These are phyloP conservation scores for Cladochytrium tenue DNA, from an alignment of 371 early-diverging fungal species.

Conservation along the genomic window DNA sequence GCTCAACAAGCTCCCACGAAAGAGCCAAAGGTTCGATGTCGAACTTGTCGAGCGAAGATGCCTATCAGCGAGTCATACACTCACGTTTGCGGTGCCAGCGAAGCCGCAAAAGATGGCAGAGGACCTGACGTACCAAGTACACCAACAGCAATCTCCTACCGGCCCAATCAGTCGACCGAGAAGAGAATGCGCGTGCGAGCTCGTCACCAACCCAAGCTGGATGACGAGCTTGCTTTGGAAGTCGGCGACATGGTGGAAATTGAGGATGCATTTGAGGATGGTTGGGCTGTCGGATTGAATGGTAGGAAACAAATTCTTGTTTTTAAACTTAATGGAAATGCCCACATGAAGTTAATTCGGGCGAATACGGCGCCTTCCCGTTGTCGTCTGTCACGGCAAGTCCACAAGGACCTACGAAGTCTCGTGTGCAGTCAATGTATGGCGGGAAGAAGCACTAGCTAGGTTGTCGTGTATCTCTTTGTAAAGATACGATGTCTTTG, in stretches of 20 bases:
- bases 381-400: neutral
- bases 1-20: neutral
- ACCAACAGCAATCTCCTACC: neutral
- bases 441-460: neutral
- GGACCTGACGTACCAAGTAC: neutral
- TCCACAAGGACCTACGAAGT: neutral
- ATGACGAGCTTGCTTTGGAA: conserved; percentile 14
- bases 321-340: neutral
- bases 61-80: conserved; percentile 1
- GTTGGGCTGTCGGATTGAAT: conserved; percentile 19
- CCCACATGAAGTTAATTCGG: neutral
- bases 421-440: conserved; percentile 17
- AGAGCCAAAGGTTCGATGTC: conserved; percentile 11
- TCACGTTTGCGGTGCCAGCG: conserved; percentile 2
- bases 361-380: conserved; percentile 13
- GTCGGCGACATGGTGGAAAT: conserved; percentile 16
- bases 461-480: too few relatives aligned
- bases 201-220: conserved; percentile 10
- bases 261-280: conserved; percentile 16
- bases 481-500: neutral
- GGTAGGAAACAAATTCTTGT: neutral
- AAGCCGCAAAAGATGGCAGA: neutral
- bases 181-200: neutral
- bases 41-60: conserved; percentile 7
- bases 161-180: neutral